Evolutionary conservation across 2,329 filamentous ascomycete species (phyloP).

Genomic region (Cyanodermella asteris): DNA sequence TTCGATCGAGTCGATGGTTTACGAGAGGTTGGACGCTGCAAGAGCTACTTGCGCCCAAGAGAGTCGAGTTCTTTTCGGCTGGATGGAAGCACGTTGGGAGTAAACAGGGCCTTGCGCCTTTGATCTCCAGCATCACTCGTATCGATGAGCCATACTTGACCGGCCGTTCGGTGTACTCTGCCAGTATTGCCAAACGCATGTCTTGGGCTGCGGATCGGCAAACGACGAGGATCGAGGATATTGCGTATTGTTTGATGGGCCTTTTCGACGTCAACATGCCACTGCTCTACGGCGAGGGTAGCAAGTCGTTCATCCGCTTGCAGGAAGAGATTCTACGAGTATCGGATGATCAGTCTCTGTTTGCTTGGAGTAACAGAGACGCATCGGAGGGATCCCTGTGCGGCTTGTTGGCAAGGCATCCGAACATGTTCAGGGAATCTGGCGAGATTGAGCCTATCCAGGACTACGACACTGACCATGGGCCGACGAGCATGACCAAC

Average conservation of each 20-base stretch:
- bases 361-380: slow-evolving; percentile 9
- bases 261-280: slow-evolving; percentile 6
- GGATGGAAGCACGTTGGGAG: slow-evolving; percentile 3
- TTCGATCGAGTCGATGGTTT: slow-evolving; percentile 4
- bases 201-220: slow-evolving; percentile 4
- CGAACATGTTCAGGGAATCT: too few species aligned
- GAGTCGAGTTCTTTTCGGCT: slow-evolving; percentile 8
- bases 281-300: slow-evolving; percentile 7
- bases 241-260: slow-evolving; percentile 5
- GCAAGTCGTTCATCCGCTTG: slow-evolving; percentile 8
- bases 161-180: too few species aligned
- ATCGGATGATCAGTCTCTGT: slow-evolving; percentile 8
- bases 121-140: slow-evolving; percentile 1
- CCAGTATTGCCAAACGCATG: slow-evolving; percentile 5
- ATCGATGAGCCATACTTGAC: too few species aligned
- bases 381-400: too few species aligned
- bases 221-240: slow-evolving; percentile 5
- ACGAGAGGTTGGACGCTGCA: too few species aligned
- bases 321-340: slow-evolving; percentile 10
- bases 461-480: too few species aligned
- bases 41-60: slow-evolving; percentile 10
- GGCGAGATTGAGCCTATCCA: too few species aligned
- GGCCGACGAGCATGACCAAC: slow-evolving; percentile 2
- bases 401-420: too few species aligned
- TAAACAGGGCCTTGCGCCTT: background rate